Evolutionary conservation across 2,329 filamentous ascomycete species (phyloP).

Genomic region (Raffaelea ambrosiae): DNA sequence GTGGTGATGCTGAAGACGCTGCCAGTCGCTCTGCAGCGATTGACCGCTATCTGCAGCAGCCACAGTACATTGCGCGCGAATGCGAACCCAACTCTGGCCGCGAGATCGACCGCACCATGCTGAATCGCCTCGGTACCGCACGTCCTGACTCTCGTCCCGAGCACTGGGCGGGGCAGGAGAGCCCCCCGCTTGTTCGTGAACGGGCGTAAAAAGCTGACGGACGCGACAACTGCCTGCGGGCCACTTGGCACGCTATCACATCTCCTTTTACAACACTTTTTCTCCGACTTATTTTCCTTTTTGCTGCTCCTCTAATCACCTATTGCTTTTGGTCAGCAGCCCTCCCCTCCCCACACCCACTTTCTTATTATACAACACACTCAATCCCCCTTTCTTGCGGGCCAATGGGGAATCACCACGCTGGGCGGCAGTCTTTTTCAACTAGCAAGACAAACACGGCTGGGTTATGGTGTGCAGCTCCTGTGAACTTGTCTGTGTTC

Average conservation of each 20-base stretch:
- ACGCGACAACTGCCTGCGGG: too few relatives aligned
- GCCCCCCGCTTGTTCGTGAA: background rate
- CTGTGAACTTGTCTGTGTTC: background rate
- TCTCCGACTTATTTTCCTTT: background rate
- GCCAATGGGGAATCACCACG: background rate
- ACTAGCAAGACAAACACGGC: too few relatives aligned
- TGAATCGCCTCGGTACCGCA: constrained; percentile 30
- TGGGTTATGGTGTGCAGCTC: too few relatives aligned
- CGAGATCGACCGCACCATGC: constrained; percentile 49
- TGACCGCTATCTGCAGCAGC: constrained; percentile 42
- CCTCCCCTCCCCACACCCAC: background rate
- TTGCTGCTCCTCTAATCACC: background rate
- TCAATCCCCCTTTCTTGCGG: background rate
- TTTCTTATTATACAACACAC: background rate
- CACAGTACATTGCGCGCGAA: constrained; percentile 39
- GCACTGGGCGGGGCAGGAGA: background rate
- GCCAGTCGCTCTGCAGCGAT: constrained; percentile 20
- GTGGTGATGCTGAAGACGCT: constrained; percentile 17
- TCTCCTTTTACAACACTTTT: background rate
- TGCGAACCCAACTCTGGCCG: constrained; percentile 19
- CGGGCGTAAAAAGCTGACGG: too few relatives aligned
- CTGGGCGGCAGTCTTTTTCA: constrained; percentile 1
- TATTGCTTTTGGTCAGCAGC: too few relatives aligned
- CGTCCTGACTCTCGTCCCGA: background rate
- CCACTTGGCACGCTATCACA: background rate